Evolutionary conservation across 257 asterid species (phyloP).

Genomic region (Solanum clarkiae): DNA sequence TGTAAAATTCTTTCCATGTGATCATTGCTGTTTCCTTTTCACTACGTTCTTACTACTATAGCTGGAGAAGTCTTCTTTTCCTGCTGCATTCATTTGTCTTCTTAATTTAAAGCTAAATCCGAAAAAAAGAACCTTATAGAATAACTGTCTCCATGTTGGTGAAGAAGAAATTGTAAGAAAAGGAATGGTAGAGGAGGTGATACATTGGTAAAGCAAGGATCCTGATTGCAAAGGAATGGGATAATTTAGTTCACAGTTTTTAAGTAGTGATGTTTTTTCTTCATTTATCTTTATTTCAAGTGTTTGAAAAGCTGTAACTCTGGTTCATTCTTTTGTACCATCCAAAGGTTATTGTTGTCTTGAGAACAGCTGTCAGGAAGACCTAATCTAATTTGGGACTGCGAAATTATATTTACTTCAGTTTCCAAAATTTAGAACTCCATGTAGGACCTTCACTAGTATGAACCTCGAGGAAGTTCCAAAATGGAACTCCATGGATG

Average conservation of each 20-base stretch:
- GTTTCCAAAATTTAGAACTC: not conserved
- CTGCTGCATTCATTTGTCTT: not conserved
- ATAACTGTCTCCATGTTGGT: not conserved
- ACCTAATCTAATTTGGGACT: not conserved
- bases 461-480: not conserved
- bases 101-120: not conserved
- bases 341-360: not conserved
- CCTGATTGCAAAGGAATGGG: not conserved
- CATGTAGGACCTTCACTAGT: not conserved
- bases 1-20: not conserved
- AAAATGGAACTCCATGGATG: not conserved
- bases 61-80: not conserved
- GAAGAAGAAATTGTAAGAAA: not conserved
- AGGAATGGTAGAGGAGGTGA: not conserved
- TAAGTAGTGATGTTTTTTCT: not conserved
- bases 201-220: not conserved
- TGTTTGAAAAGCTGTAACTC: not conserved
- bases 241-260: not conserved
- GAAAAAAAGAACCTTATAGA: not conserved
- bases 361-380: not conserved
- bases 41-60: not conserved
- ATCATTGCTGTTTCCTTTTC: not conserved
- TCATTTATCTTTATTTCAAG: not conserved
- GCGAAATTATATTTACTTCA: not conserved
- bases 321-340: not conserved